Percentiles rank a stretch among this genome's conserved stretches.
Evolutionary conservation across 805 yeast genomes (phyloP).

Genomic region (Lipomyces spencermartinsiae): DNA sequence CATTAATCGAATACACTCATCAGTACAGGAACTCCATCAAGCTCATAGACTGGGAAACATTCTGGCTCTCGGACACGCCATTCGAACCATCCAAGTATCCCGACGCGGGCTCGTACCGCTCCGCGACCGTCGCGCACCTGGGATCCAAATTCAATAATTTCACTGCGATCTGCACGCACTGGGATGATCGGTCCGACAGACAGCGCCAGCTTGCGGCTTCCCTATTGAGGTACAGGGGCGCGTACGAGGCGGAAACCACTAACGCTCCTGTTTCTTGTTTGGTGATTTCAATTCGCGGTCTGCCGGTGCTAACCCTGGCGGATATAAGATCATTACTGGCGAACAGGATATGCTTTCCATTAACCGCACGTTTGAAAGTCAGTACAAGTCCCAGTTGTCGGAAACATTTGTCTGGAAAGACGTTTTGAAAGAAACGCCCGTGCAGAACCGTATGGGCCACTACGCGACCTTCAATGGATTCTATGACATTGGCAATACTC

Average conservation of each 20-base stretch:
- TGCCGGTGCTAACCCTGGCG: slow-evolving; percentile 15
- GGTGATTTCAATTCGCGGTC: slow-evolving; percentile 30
- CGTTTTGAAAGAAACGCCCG: slow-evolving; percentile 11
- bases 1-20: too few species aligned
- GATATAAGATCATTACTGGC: slow-evolving; percentile 26
- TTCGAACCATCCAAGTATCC: too few species aligned
- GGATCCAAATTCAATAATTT: too few species aligned
- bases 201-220: too few species aligned
- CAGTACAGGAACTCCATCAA: too few species aligned
- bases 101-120: too few species aligned
- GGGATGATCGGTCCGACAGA: too few species aligned
- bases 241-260: slow-evolving; percentile 23
- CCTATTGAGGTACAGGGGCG: slow-evolving; percentile 20
- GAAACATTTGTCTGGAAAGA: slow-evolving; percentile 18
- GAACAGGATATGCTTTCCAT: slow-evolving; percentile 11
- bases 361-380: slow-evolving; percentile 18
- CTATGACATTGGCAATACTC: not conserved
- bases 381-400: slow-evolving; percentile 14
- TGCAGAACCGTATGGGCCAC: slow-evolving; percentile 17
- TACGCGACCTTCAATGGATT: slow-evolving; percentile 21
- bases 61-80: too few species aligned
- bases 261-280: slow-evolving; percentile 12
- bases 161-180: too few species aligned
- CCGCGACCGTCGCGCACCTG: too few species aligned
- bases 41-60: too few species aligned